Conservation (phyloP, 1,139 yeast species). For the Sporopachydermia cereana region DNA sequence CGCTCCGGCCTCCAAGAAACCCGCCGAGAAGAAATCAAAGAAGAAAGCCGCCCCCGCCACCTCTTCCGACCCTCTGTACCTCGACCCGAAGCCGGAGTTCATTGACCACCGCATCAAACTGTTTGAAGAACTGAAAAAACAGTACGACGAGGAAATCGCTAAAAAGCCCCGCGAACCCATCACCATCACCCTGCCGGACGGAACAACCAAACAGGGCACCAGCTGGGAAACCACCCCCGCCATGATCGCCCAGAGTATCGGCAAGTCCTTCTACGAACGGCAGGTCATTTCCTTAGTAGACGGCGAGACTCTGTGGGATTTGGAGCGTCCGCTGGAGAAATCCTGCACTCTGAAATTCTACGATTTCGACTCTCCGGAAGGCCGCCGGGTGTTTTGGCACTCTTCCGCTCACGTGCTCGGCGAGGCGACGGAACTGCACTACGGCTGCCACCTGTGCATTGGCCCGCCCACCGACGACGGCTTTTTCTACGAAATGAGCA, state of each 20-base stretch:
- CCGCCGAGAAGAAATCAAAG: conserved; percentile 19
- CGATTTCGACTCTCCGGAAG: conserved; percentile 78
- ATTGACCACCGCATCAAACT: conserved; percentile 67
- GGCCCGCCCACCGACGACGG: conserved; percentile 99
- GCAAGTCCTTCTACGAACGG: conserved; percentile 80
- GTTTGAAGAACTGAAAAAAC: conserved; percentile 71
- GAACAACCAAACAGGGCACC: conserved; percentile 63
- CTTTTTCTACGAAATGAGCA: conserved; percentile 93
- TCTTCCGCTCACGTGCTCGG: conserved; percentile 98
- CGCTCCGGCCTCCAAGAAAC: conserved; percentile 13
- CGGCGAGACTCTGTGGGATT: conserved; percentile 79
- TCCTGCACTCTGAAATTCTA: conserved; percentile 61
- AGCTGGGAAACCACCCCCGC: conserved; percentile 88
- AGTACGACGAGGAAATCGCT: conserved; percentile 64
- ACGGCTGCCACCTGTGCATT: conserved; percentile 82
- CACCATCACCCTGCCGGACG: conserved; percentile 78
- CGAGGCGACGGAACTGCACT: conserved; percentile 94
- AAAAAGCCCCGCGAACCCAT: conserved; percentile 50
- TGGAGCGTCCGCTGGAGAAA: conserved; percentile 84
- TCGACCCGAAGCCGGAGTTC: conserved; percentile 74
- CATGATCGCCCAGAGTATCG: conserved; percentile 73
- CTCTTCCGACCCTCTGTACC: conserved; percentile 32
- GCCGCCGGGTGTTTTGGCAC: conserved; percentile 96
- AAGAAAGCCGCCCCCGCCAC: conserved; percentile 19
- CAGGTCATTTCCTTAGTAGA: conserved; percentile 86